Base-by-base conservation (phyloP, 2,329 filamentous ascomycete genomes). In the Botrytis byssoidea region DNA sequence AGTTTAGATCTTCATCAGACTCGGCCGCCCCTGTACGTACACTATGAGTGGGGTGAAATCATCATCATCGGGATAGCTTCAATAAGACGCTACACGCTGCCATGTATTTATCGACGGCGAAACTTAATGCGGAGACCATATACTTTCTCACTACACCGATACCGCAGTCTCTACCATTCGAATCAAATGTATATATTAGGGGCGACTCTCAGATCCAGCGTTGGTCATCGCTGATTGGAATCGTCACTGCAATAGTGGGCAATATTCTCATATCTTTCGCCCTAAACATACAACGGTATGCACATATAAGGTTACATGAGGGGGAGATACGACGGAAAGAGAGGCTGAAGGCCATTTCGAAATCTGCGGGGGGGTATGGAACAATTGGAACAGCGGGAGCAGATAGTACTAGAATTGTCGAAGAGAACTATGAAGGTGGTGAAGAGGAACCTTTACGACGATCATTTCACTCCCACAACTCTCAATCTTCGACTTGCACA, bases 201-300 rank as follows among this genome's bases (percentile, higher is more conserved):
- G 81, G 83, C 46, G 85, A 84, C 65, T 85, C 87, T 71, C 85
- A 86, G 14, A 82, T 91, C 37, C 86, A 88, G 77, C 85, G 91
- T 82, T 98, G 95, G 95, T 97, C 94, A 65, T 97, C 94, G 40
- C 86, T 98, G 71, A 98, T 99, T 80, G 96, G 96, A 78, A 98
- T 99, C 80, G 84, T 95, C 71, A 97, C 95, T 4, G 95, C 96
- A 69, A 97, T 99, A 79, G 88, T 92, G 70, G 96, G 96, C 73
- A 99, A 99, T 80, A 86, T 98, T 48, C 88, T 99, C 71, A 98
- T 99, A 77, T 97, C 95, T 0, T 90, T 99, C 76, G 96, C 96
- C 20, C 89, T 99, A 75, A 99, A 99, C 81, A 95, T 97, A 68
- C 96, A 99, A 83, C 90, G 96, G 77, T 98, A 98, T 82, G 95